phyloP scores from a whole-genome alignment of 1,139 yeast genomes.

The Saccharomyces pastorianus region DNA sequence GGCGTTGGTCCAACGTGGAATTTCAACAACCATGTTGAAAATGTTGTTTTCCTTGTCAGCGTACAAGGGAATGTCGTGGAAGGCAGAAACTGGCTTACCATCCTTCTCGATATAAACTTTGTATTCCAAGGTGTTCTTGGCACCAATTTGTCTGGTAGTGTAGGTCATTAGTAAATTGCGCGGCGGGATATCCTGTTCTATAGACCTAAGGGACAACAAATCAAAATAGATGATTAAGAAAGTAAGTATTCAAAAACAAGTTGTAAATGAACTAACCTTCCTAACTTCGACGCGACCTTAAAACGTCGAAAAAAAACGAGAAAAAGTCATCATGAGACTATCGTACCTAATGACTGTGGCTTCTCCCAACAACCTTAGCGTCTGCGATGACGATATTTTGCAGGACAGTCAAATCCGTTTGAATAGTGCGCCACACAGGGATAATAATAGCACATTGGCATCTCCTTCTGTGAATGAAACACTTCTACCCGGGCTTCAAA shows the following conservation, averaged over 20 bases:
- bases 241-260: neutral
- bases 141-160: conserved; percentile 81
- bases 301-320: neutral
- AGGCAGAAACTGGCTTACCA: conserved; percentile 63
- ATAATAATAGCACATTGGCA: neutral
- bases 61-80: conserved; percentile 69
- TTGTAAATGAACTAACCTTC: neutral
- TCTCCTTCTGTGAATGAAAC: neutral
- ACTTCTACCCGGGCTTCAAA: neutral
- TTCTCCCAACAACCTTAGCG: neutral
- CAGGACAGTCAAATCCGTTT: neutral
- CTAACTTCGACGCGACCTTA: neutral
- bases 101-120: conserved; percentile 66
- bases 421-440: neutral
- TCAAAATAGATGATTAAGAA: neutral
- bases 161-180: conserved; percentile 44
- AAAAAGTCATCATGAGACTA: neutral
- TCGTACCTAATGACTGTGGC: neutral
- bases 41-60: conserved; percentile 58
- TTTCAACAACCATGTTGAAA: conserved; percentile 81
- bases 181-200: neutral
- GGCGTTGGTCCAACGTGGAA: conserved; percentile 88
- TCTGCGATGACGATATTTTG: neutral
- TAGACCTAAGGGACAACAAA: neutral
- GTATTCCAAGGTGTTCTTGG: conserved; percentile 86